Conservation (phyloP, 2,329 filamentous ascomycete species). For the Calonectria hongkongensis region DNA sequence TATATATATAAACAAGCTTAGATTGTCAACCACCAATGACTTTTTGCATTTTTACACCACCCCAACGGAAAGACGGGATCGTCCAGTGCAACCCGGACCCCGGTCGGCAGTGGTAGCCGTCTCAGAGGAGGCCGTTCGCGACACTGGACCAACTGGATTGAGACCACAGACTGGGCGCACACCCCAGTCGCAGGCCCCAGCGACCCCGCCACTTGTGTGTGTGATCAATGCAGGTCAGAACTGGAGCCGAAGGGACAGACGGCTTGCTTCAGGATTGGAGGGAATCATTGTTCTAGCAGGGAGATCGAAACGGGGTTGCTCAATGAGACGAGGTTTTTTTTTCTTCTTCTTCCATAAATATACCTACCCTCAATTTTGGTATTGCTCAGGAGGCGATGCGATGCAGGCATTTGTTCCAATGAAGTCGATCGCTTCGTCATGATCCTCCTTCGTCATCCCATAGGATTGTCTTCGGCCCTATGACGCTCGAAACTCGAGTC, state of each 20-base stretch:
- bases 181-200: neutral
- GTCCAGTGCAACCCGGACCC: slow-evolving; percentile 23
- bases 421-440: neutral
- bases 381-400: neutral
- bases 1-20: slow-evolving; percentile 19
- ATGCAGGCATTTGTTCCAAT: neutral
- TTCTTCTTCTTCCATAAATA: neutral
- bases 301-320: slow-evolving; percentile 10
- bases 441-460: neutral
- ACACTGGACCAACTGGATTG: slow-evolving; percentile 24
- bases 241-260: slow-evolving; percentile 4
- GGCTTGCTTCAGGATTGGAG: slow-evolving; percentile 25
- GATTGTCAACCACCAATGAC: neutral
- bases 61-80: slow-evolving; percentile 3
- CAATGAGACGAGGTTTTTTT: neutral
- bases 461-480: neutral
- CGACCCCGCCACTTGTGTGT: neutral
- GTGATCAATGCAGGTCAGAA: neutral
- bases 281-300: neutral
- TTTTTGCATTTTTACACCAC: neutral
- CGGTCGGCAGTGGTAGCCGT: slow-evolving; percentile 23
- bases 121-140: slow-evolving; percentile 36
- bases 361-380: neutral
- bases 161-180: slow-evolving; percentile 28
- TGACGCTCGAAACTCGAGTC: neutral